Evolutionary conservation across 2,329 filamentous ascomycete species (phyloP), one percentile per base, ranked within the genome.

Genomic region (Thelonectria rubi): DNA sequence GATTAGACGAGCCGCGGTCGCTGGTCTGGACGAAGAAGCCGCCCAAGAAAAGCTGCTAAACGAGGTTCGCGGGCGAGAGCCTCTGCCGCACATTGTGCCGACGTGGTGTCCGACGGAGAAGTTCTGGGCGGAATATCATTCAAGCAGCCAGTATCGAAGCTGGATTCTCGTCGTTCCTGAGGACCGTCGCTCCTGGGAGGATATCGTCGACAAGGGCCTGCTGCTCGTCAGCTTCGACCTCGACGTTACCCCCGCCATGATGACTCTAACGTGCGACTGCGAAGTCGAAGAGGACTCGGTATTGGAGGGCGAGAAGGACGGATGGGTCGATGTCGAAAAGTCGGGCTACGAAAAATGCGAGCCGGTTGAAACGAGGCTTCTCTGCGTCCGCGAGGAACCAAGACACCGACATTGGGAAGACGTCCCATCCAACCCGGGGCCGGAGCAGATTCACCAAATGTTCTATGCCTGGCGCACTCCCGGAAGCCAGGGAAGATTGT

Each of bases 31-130:
- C 0, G 52, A 62, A 15, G 58, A 55, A 5, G 55, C 47, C 3
- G 55, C 52, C 1, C n/a, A 51, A 3, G 58, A 66, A 43, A 56
- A 21, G 39, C n/a, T 67, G 12, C 18, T 43, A 1, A 34, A 24
- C 2, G 46, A 64, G n/a, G 20, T 66, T 2, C 55, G 52, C 8
- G 63, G 65, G 11, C 57, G 24, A 8, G 65, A 67, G 15, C 65
- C 65, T 7, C 45, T 62, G 17, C 63, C 65, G 11, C 65, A 67
- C 32, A 66, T 67, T 14, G 58, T 67, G 2, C 65, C 65, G 2
- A 55, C 58, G 39, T 67, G 63, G 65, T 62, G 58, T 7, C 1
- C 34, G 15, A 60, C 61, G 2, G 24, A 40, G 3, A 62, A 21
- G 2, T 66, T 60, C 14, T 56, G 48, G 20, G 2, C 12, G 2